Percentiles rank a stretch among this genome's conserved stretches.
These are phyloP conservation scores for Telfairia occidentalis DNA, from an alignment of 331 rosid species.

Conservation along the genomic window DNA sequence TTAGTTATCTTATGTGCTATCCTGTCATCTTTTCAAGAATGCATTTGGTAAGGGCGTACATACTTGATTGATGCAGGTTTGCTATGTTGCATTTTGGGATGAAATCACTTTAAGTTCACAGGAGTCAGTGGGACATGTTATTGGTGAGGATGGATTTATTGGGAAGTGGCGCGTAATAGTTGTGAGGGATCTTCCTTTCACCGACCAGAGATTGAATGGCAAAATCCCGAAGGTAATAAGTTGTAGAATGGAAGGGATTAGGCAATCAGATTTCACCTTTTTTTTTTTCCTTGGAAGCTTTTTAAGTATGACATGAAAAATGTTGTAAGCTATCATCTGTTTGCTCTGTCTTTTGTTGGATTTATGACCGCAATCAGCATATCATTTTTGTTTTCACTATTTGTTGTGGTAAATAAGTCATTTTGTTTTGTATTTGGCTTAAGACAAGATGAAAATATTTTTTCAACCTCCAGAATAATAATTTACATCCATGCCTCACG, in stretches of 20 bases:
- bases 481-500: not conserved
- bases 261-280: not conserved
- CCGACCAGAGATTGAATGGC: slow-evolving; percentile 90
- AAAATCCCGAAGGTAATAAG: slow-evolving; percentile 84
- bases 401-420: not conserved
- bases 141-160: slow-evolving; percentile 59
- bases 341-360: not conserved
- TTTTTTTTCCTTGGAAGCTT: not conserved
- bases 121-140: slow-evolving; percentile 43
- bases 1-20: not conserved
- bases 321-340: not conserved
- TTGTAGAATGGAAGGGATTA: not conserved
- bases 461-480: not conserved
- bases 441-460: not conserved
- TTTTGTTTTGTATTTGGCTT: not conserved
- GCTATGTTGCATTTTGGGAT: slow-evolving; percentile 98
- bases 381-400: not conserved
- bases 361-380: not conserved
- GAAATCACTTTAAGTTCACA: slow-evolving; percentile 66
- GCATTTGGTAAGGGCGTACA: slow-evolving; percentile 15
- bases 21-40: not conserved
- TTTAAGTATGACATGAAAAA: not conserved
- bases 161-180: slow-evolving; percentile 86
- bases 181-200: slow-evolving; percentile 81
- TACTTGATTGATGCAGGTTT: slow-evolving; percentile 58